Conservation (phyloP, 2,329 filamentous ascomycete genomes). For the Cylindrodendrum hubeiense region DNA sequence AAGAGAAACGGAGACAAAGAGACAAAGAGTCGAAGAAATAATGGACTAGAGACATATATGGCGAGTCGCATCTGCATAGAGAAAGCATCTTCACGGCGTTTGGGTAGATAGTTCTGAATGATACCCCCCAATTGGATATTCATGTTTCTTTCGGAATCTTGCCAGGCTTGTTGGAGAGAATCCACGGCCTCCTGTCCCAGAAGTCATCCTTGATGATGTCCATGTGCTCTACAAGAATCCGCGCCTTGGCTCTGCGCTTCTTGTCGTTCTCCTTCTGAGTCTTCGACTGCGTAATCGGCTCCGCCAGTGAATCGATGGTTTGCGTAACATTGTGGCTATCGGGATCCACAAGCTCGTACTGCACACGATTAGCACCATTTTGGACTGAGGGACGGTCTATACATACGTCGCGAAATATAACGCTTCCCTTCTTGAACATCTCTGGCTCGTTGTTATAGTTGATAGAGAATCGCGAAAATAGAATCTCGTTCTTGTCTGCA, state of each 20-base stretch:
- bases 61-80: slow-evolving; percentile 24
- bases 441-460: slow-evolving; percentile 98
- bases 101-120: slow-evolving; percentile 41
- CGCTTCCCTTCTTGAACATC: slow-evolving; percentile 93
- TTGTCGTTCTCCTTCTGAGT: slow-evolving; percentile 86
- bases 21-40: slow-evolving; percentile 40
- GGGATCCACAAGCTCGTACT: slow-evolving; percentile 80
- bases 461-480: slow-evolving; percentile 89
- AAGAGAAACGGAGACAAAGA: slow-evolving; percentile 53
- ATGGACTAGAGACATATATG: slow-evolving; percentile 24
- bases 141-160: slow-evolving; percentile 73
- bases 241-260: slow-evolving; percentile 84
- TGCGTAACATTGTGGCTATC: slow-evolving; percentile 59
- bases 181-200: slow-evolving; percentile 89
- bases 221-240: slow-evolving; percentile 84
- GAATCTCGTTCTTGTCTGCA: slow-evolving; percentile 93
- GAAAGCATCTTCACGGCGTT: slow-evolving; percentile 45
- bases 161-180: slow-evolving; percentile 80
- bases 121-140: slow-evolving; percentile 48
- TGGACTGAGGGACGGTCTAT: too few species aligned
- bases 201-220: slow-evolving; percentile 98
- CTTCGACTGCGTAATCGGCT: slow-evolving; percentile 73
- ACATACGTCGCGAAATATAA: slow-evolving; percentile 84
- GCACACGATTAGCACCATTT: slow-evolving; percentile 38
- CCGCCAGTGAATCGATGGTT: slow-evolving; percentile 62